Evolutionary conservation across 108 stramenopile genomes (phyloP).

Genomic region (Skeletonema menzelii): DNA sequence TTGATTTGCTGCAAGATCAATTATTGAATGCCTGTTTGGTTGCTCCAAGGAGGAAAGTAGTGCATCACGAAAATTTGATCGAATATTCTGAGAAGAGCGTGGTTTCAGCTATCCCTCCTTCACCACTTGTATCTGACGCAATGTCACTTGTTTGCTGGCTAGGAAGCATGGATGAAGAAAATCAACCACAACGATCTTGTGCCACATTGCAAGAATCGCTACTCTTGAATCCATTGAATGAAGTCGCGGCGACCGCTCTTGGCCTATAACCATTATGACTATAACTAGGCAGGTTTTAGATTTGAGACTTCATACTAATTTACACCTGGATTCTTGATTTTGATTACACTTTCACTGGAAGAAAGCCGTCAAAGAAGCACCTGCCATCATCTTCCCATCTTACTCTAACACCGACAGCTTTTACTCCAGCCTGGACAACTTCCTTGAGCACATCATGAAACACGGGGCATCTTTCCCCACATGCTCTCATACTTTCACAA

Average conservation of each 20-base stretch:
- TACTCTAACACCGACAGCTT: slow-evolving; percentile 34
- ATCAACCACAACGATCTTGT: not conserved
- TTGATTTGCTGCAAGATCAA: slow-evolving; percentile 19
- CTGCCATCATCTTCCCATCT: slow-evolving; percentile 47
- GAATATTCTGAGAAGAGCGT: slow-evolving; percentile 36
- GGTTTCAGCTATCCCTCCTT: slow-evolving; percentile 25
- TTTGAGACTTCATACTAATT: not conserved
- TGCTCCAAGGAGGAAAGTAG: slow-evolving; percentile 11
- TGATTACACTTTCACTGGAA: slow-evolving; percentile 30
- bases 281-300: no score
- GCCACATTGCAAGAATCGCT: slow-evolving; percentile 15
- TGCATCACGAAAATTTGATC: slow-evolving; percentile 13
- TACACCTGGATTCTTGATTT: not conserved
- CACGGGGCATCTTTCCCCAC: slow-evolving; percentile 44
- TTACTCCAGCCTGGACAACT: slow-evolving; percentile 34
- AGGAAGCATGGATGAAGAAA: slow-evolving; percentile 13
- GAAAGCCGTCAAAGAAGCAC: slow-evolving; percentile 45
- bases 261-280: not conserved
- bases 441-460: slow-evolving; percentile 32
- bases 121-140: slow-evolving; percentile 26
- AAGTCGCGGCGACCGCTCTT: slow-evolving; percentile 3
- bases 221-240: slow-evolving; percentile 23
- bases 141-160: slow-evolving; percentile 34
- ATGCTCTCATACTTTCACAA: slow-evolving; percentile 45
- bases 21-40: slow-evolving; percentile 28